Conservation (phyloP, 1,284 basidiomycete species). For the Heliocybe sulcata region DNA sequence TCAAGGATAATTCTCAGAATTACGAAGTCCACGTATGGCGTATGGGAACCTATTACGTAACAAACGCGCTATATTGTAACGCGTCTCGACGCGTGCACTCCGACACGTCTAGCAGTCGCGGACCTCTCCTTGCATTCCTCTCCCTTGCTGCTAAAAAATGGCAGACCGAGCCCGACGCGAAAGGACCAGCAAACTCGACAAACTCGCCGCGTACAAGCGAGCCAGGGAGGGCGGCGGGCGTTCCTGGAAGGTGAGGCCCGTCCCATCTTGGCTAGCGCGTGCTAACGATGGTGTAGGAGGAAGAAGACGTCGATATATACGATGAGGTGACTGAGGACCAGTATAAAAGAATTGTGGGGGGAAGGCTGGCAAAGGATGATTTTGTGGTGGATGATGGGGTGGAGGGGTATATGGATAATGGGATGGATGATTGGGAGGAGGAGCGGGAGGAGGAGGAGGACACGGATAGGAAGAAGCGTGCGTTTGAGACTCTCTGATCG, state of each 20-base stretch:
- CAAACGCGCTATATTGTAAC: constrained; percentile 4
- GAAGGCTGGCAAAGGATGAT: constrained; percentile 85
- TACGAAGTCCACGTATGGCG: background rate
- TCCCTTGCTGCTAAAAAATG: constrained; percentile 11
- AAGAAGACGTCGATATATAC: constrained; percentile 74
- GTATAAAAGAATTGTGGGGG: constrained; percentile 82
- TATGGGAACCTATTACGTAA: background rate
- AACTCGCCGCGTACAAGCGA: constrained; percentile 26
- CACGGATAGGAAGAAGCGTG: constrained; percentile 7
- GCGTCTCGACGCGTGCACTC: constrained; percentile 12
- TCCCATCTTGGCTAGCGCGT: background rate
- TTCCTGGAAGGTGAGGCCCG: constrained; percentile 23
- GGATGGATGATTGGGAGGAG: constrained; percentile 87
- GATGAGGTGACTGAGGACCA: constrained; percentile 92
- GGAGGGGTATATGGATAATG: constrained; percentile 91
- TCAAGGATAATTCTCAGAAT: no score
- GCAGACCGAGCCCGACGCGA: constrained; percentile 20
- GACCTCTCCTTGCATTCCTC: constrained; percentile 1
- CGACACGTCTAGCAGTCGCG: constrained; percentile 1
- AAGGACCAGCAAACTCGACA: constrained; percentile 20
- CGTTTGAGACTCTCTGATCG: background rate
- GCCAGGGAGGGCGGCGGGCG: constrained; percentile 28
- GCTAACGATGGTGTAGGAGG: constrained; percentile 27
- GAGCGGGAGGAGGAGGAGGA: constrained; percentile 41
- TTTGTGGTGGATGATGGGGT: constrained; percentile 95